phyloP scores from a whole-genome alignment of 805 yeast genomes.

The Myxozyma geophila region DNA sequence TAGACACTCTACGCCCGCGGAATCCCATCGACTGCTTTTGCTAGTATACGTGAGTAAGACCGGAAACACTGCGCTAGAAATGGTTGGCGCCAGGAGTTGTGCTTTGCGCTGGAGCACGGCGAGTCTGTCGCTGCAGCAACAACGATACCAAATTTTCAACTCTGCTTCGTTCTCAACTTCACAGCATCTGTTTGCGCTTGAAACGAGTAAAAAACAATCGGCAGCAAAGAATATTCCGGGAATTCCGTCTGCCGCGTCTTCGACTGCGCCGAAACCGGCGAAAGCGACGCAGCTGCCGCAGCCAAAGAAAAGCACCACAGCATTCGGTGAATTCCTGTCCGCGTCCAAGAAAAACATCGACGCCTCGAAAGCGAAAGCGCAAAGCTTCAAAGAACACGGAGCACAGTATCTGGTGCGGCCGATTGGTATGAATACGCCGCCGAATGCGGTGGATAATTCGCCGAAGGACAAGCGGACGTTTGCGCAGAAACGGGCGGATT shows the following conservation, averaged over 20 bases:
- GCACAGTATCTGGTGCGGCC: slow-evolving; percentile 46
- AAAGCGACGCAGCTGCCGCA: slow-evolving; percentile 15
- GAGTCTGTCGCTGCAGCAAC: no score
- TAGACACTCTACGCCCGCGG: no score
- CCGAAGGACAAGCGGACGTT: slow-evolving; percentile 50
- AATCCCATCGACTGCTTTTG: no score
- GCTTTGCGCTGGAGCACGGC: no score
- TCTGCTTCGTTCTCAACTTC: not conserved
- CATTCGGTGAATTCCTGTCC: slow-evolving; percentile 9
- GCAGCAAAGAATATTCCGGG: no score
- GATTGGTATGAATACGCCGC: slow-evolving; percentile 52
- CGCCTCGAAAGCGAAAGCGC: slow-evolving; percentile 3
- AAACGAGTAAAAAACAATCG: not conserved
- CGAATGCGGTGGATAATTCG: slow-evolving; percentile 48
- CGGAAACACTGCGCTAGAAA: no score
- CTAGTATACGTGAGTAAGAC: no score
- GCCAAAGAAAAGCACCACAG: slow-evolving; percentile 2
- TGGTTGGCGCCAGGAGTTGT: no score
- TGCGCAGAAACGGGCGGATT: slow-evolving; percentile 51
- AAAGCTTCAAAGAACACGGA: slow-evolving; percentile 2
- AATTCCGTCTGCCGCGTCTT: not conserved
- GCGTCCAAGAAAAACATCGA: slow-evolving; percentile 14
- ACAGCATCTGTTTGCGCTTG: not conserved
- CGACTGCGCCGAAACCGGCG: not conserved
- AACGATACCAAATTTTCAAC: no score